A percentile compares a stretch with the other conserved stretches of the same genome.
Evolutionary conservation across 768 basidiomycete species (phyloP).

Genomic region (Cyclocybe cylindracea): DNA sequence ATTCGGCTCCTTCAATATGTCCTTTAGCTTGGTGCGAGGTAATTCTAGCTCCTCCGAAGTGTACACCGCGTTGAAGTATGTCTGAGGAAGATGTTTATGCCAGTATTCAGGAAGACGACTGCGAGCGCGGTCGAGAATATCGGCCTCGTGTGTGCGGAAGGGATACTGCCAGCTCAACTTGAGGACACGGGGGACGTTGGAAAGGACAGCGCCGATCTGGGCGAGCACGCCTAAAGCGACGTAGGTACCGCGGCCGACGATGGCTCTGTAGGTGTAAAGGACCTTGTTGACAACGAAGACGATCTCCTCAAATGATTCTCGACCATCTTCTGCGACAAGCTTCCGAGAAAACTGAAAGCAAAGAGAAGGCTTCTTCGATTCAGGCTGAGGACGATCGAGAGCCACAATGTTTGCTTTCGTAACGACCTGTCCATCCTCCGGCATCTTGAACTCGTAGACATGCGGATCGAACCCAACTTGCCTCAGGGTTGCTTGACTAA

Average conservation of each 20-base stretch:
- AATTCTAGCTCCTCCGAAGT: slow-evolving; percentile 9
- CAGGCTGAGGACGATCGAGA: too few species aligned
- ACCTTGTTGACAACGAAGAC: background rate
- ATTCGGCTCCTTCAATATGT: background rate
- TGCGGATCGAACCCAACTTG: too few species aligned
- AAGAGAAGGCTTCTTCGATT: background rate
- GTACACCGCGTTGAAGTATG: background rate
- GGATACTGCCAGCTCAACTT: slow-evolving; percentile 17
- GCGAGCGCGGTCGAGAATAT: slow-evolving; percentile 4
- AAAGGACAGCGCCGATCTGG: background rate
- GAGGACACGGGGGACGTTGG: background rate
- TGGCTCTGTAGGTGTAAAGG: slow-evolving; percentile 7
- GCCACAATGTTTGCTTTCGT: too few species aligned
- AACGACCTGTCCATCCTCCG: too few species aligned
- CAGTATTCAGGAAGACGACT: slow-evolving; percentile 6
- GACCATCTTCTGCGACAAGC: background rate
- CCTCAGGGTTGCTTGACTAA: too few species aligned
- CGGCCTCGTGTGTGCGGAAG: slow-evolving; percentile 8
- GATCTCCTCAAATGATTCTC: background rate
- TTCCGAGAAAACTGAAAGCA: background rate
- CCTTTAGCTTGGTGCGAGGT: slow-evolving; percentile 4
- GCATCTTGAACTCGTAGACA: too few species aligned
- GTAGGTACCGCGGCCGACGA: slow-evolving; percentile 18
- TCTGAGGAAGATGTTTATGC: slow-evolving; percentile 13
- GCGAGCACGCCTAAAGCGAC: slow-evolving; percentile 8